phyloP scores from a whole-genome alignment of 78 protist species.

The Cyanophora paradoxa region DNA sequence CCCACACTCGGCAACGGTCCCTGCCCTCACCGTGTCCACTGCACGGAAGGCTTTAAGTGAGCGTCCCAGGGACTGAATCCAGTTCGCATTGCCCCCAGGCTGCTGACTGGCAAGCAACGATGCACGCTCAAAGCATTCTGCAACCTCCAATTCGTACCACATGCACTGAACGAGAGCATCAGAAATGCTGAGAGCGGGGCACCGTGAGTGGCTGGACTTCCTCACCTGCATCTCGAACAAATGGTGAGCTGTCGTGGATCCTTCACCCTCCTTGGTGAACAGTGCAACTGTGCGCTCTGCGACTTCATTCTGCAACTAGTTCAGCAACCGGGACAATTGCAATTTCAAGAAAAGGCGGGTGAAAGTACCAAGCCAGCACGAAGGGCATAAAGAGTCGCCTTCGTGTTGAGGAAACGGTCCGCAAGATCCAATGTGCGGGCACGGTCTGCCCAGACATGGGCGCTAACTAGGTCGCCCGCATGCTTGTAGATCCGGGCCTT shows the following conservation, averaged over 20 bases:
- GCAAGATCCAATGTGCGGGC: constrained; percentile 83
- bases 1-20: too few relatives aligned
- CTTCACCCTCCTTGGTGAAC: constrained; percentile 47
- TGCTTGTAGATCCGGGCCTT: constrained; percentile 62
- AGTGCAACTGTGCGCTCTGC: constrained; percentile 50
- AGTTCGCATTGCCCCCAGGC: too few relatives aligned
- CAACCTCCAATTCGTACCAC: constrained; percentile 68
- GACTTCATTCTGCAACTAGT: constrained; percentile 34
- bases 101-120: too few relatives aligned
- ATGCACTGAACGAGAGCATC: constrained; percentile 23
- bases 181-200: too few relatives aligned
- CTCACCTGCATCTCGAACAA: background rate
- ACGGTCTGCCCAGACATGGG: constrained; percentile 42
- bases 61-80: too few relatives aligned
- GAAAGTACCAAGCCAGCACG: too few relatives aligned
- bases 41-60: too few relatives aligned
- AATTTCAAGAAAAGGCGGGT: too few relatives aligned
- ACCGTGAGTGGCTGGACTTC: too few relatives aligned
- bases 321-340: constrained; percentile 76
- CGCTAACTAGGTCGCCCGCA: constrained; percentile 57
- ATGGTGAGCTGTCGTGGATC: background rate
- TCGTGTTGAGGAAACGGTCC: constrained; percentile 82
- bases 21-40: too few relatives aligned
- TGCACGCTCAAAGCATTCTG: too few relatives aligned
- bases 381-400: too few relatives aligned